A percentile compares a stretch with the other conserved stretches of the same genome.
phyloP scores from a whole-genome alignment of 371 early-diverging fungal species.

The Vittaforma corneae region DNA sequence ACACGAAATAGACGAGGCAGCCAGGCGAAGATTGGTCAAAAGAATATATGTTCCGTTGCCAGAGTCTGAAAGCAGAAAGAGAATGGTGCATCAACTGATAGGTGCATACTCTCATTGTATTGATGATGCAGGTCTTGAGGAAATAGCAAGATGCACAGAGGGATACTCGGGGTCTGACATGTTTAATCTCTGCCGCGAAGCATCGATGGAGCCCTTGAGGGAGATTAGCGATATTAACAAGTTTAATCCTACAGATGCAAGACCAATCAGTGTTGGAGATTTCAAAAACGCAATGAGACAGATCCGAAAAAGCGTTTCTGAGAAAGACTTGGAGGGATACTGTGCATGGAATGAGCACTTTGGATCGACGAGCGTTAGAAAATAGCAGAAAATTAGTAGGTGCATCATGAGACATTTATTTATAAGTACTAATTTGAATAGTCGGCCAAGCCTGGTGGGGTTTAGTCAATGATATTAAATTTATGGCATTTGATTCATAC shows the following conservation, averaged over 20 bases:
- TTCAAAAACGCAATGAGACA: slow-evolving; percentile 68
- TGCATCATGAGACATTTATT: background rate
- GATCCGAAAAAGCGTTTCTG: slow-evolving; percentile 71
- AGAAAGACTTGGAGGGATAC: slow-evolving; percentile 68
- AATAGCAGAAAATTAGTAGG: background rate
- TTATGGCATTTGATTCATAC: no score
- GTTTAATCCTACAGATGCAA: slow-evolving; percentile 63
- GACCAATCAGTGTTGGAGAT: slow-evolving; percentile 65
- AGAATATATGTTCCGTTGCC: slow-evolving; percentile 74
- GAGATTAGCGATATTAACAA: slow-evolving; percentile 61
- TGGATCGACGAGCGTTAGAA: slow-evolving; percentile 41
- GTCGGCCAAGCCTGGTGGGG: no score
- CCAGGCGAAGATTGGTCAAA: slow-evolving; percentile 66
- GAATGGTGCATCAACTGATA: slow-evolving; percentile 64
- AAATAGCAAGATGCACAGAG: slow-evolving; percentile 62
- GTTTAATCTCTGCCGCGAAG: slow-evolving; percentile 85
- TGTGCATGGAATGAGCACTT: slow-evolving; percentile 63
- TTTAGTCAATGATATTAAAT: no score
- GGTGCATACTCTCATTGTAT: slow-evolving; percentile 59
- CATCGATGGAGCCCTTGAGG: slow-evolving; percentile 67
- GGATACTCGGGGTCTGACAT: slow-evolving; percentile 89
- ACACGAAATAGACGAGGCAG: slow-evolving; percentile 77
- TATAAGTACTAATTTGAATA: background rate
- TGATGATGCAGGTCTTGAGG: slow-evolving; percentile 61
- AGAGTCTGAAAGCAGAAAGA: slow-evolving; percentile 63